Conservation (phyloP, 164 flowering plant genomes). For the Magnolia changhungtana region DNA sequence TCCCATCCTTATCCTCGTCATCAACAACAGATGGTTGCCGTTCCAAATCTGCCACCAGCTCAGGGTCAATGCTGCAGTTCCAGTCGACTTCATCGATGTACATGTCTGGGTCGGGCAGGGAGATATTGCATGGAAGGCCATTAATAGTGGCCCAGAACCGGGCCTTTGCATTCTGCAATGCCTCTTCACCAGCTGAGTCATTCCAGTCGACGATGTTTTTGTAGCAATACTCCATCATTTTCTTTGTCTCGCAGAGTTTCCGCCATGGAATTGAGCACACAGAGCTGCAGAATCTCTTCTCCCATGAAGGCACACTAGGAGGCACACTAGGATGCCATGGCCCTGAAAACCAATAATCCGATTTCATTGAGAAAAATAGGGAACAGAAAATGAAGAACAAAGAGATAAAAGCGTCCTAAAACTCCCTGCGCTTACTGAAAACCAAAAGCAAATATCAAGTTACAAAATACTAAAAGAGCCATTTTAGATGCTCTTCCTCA, state of each 20-base stretch:
- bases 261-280: conserved; percentile 58
- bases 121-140: conserved; percentile 34
- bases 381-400: too few relatives aligned
- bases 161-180: conserved; percentile 54
- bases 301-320: conserved; percentile 66
- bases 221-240: conserved; percentile 23
- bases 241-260: conserved; percentile 46
- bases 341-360: conserved; percentile 21
- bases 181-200: conserved; percentile 72
- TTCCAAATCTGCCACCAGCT: conserved; percentile 43
- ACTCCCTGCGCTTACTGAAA: too few relatives aligned
- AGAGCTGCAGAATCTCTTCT: conserved; percentile 47
- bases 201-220: conserved; percentile 54
- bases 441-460: too few relatives aligned
- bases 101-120: conserved; percentile 54
- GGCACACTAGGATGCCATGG: conserved; percentile 46
- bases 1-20: conserved; percentile 17
- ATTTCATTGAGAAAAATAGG: neutral
- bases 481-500: too few relatives aligned
- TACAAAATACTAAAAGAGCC: too few relatives aligned
- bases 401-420: too few relatives aligned
- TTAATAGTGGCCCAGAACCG: conserved; percentile 56
- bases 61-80: conserved; percentile 42
- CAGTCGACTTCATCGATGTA: conserved; percentile 63
- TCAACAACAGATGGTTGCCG: conserved; percentile 22